These are phyloP conservation scores for Phialophora expanda DNA, from an alignment of 2,329 filamentous ascomycete genomes.

Conservation along the genomic window DNA sequence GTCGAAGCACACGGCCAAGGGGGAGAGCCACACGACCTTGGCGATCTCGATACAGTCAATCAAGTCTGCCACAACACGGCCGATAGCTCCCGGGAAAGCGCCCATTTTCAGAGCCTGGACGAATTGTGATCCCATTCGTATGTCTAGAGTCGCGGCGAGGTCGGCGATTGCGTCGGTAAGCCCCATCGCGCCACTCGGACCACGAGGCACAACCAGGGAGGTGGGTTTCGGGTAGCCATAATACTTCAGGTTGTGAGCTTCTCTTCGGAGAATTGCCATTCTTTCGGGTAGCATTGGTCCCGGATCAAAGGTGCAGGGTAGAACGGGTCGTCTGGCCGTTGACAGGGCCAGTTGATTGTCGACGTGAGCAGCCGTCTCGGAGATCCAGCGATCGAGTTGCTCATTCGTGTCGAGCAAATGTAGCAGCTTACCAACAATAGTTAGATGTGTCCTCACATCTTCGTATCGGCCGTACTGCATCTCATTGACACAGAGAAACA, in stretches of 20 bases:
- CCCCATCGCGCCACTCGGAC: conserved; percentile 23
- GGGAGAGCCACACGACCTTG: conserved; percentile 37
- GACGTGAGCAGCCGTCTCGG: conserved; percentile 34
- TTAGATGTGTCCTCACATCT: conserved; percentile 31
- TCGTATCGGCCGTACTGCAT: conserved; percentile 31
- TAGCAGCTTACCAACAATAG: conserved; percentile 31
- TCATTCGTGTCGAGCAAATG: conserved; percentile 30
- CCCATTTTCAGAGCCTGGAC: conserved; percentile 23
- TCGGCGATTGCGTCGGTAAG: conserved; percentile 33
- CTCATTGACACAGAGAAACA: conserved; percentile 32
- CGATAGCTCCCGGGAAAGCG: conserved; percentile 21
- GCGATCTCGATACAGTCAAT: conserved; percentile 37
- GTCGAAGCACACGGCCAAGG: conserved; percentile 36
- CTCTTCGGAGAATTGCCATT: conserved; percentile 31
- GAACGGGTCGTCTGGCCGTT: conserved; percentile 27
- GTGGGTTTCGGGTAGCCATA: conserved; percentile 26
- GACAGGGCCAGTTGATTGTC: conserved; percentile 35
- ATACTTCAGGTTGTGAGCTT: conserved; percentile 26
- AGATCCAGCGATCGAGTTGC: conserved; percentile 35
- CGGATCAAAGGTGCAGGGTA: conserved; percentile 31
- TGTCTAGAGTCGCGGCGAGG: conserved; percentile 29
- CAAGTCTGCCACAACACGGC: conserved; percentile 26
- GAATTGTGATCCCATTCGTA: conserved; percentile 34
- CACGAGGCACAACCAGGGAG: conserved; percentile 12
- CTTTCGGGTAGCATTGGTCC: conserved; percentile 36